Evolutionary conservation across 805 yeast genomes (phyloP), one percentile per base, ranked within the genome.

Genomic region (Candida lessepsii): DNA sequence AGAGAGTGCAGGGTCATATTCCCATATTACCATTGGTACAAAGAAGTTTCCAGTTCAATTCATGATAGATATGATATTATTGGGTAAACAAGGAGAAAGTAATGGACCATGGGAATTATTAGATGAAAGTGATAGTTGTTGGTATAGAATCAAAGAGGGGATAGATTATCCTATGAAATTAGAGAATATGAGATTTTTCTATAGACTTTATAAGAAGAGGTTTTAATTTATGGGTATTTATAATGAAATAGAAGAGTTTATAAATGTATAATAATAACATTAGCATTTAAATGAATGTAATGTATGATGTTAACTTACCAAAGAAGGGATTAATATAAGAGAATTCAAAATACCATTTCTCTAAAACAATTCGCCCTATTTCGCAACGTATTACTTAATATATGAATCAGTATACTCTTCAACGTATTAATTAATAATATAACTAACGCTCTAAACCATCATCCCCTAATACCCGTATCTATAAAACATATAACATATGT

Each of bases 1-100:
- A 2, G 96, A 88, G 53, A 83, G 93, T 62, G 96, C 96, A 0
- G 96, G 96, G 0, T 84, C 95, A 8, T 88, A 81, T 60, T 86
- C 95, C 1, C 82, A 86, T 51, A 84, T 88, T 27, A 72, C 78
- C 2, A 73, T 88, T 30, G 96, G 96, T 3, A 60, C 77, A 21
- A 87, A 83, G 57, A 75, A 68, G 48, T 88, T 88, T 64, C 96
- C 96, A 0, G 81, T 88, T 3, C 89, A 86, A 48, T 86, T 83
- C 51, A 67, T 88, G 28, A 68, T 89, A 9, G 95, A 88, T 53
- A 85, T 83, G 26, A 70, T 86, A 1, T 61, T 88, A 24, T 68
- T 80, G 18, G 86, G 86, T 2, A 63, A 62, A 45, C 65, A 66
- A 2, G 61, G 65, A 3, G 60, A 53, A 21, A 49, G 53, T 9